Conservation (phyloP, 176 grass and related monocot genomes). For the Elaeis guineensis region DNA sequence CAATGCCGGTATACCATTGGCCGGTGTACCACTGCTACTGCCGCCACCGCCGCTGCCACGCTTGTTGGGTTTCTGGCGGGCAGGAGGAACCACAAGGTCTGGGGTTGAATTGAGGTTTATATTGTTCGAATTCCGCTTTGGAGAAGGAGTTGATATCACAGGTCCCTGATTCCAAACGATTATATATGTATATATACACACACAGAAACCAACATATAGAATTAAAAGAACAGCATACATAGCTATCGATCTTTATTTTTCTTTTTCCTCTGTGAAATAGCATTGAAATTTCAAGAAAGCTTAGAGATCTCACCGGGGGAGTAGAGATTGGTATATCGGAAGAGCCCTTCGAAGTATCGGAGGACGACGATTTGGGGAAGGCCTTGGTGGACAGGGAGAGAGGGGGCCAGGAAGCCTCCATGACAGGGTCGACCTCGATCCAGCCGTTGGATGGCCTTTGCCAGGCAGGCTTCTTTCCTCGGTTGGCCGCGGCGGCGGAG, state of each 20-base stretch:
- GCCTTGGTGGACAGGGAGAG: constrained; percentile 39
- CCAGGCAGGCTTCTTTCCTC: constrained; percentile 39
- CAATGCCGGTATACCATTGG: background rate
- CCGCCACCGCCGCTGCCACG: background rate
- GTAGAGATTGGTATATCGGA: constrained; percentile 7
- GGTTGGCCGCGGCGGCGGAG: background rate
- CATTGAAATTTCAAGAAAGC: background rate
- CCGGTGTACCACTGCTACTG: background rate
- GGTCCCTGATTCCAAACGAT: background rate
- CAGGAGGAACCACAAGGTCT: constrained; percentile 2
- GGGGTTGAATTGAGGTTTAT: background rate
- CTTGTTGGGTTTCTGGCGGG: constrained; percentile 10
- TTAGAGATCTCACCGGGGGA: constrained; percentile 9
- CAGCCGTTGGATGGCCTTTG: constrained; percentile 26
- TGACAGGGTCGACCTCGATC: constrained; percentile 33
- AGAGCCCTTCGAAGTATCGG: constrained; percentile 25
- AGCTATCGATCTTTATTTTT: constrained; percentile 17
- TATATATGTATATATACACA: background rate
- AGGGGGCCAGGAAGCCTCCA: constrained; percentile 78
- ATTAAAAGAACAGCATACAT: constrained; percentile 13
- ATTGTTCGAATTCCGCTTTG: background rate
- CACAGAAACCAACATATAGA: constrained; percentile 11
- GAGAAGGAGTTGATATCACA: constrained; percentile 3
- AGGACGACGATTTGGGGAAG: constrained; percentile 11
- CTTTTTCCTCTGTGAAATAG: background rate